These are phyloP conservation scores for Taxillus chinensis DNA, from an alignment of 164 flowering plant genomes.

Conservation along the genomic window DNA sequence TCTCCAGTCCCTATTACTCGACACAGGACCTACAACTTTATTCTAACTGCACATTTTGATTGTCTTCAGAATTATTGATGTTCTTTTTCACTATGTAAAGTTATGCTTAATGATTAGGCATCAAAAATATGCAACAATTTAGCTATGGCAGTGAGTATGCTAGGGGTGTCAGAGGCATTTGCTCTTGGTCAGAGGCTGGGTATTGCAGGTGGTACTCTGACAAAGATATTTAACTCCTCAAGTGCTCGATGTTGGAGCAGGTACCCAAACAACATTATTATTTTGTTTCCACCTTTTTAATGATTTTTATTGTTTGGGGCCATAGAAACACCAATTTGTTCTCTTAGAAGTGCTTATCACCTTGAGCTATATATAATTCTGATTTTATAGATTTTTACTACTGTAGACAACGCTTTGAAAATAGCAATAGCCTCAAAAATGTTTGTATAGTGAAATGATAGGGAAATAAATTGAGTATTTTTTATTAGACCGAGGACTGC, in stretches of 20 bases:
- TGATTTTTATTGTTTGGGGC: background rate
- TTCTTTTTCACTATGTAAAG: background rate
- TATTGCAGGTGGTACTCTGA: constrained; percentile 49
- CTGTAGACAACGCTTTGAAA: too few species aligned
- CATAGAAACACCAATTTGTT: too few species aligned
- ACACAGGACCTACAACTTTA: too few species aligned
- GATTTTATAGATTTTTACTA: too few species aligned
- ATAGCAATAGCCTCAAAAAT: too few species aligned
- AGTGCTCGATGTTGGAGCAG: constrained; percentile 97
- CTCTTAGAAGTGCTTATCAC: background rate
- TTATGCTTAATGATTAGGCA: constrained; percentile 32
- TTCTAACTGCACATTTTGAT: too few species aligned
- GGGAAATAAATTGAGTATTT: too few species aligned
- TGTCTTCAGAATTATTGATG: background rate
- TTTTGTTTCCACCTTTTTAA: background rate
- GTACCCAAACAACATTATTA: constrained; percentile 15
- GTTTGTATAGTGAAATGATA: too few species aligned
- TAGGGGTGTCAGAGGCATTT: constrained; percentile 87
- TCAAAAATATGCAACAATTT: constrained; percentile 94
- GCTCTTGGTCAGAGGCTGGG: constrained; percentile 88
- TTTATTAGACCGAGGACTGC: too few species aligned
- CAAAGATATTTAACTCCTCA: constrained; percentile 74
- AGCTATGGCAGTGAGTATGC: constrained; percentile 89
- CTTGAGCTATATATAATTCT: too few species aligned
- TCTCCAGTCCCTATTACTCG: too few species aligned